Evolutionary conservation across 78 protist genomes (phyloP).

Genomic region (Chrysochromulina parva): DNA sequence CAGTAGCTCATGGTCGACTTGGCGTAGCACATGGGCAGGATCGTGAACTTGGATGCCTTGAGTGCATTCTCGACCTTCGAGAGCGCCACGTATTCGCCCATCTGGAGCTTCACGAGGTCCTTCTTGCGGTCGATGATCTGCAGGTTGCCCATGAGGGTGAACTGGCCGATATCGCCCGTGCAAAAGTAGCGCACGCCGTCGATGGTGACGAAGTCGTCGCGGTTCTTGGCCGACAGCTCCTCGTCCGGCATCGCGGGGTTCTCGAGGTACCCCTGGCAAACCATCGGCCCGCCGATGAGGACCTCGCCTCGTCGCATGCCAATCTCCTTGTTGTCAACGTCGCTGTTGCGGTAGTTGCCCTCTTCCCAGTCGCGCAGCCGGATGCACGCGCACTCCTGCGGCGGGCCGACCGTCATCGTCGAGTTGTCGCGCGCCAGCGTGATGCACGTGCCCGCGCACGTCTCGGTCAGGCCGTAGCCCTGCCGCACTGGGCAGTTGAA

Average conservation of each 20-base stretch:
- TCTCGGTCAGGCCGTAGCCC: conserved; percentile 96
- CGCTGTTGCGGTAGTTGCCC: conserved; percentile 59
- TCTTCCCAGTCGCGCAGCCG: conserved; percentile 76
- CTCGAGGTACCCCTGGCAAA: conserved; percentile 88
- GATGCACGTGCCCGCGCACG: conserved; percentile 70
- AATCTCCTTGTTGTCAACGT: background rate
- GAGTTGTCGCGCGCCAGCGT: background rate
- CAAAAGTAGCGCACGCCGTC: conserved; percentile 91
- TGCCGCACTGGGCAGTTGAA: conserved; percentile 66
- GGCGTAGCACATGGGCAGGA: background rate
- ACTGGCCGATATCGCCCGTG: conserved; percentile 96
- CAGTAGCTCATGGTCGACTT: background rate
- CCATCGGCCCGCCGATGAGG: conserved; percentile 84
- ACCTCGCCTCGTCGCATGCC: conserved; percentile 81
- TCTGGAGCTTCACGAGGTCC: conserved; percentile 86
- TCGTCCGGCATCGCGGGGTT: conserved; percentile 77
- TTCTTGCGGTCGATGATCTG: conserved; percentile 92
- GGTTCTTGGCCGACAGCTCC: conserved; percentile 29
- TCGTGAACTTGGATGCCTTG: background rate
- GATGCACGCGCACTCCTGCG: conserved; percentile 41
- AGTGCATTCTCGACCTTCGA: conserved; percentile 73
- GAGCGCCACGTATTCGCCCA: conserved; percentile 94
- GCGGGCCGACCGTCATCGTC: conserved; percentile 37
- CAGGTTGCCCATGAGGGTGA: conserved; percentile 73
- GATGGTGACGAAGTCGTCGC: background rate